These are phyloP conservation scores for Lojkania enalia DNA, from an alignment of 2,329 filamentous ascomycete species.

Conservation along the genomic window DNA sequence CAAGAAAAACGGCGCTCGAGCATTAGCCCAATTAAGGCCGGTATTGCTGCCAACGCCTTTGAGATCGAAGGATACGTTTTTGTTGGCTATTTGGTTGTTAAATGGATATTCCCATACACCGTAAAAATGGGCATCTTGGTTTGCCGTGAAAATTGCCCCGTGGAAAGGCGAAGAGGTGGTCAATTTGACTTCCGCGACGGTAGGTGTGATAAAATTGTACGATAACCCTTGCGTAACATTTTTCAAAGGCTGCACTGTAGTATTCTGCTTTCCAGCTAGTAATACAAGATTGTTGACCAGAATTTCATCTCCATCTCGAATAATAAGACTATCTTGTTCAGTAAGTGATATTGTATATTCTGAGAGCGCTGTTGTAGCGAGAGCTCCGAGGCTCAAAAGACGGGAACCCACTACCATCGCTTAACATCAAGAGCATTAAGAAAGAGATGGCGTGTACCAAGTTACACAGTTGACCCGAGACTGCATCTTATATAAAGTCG, in stretches of 20 bases:
- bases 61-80: constrained; percentile 27
- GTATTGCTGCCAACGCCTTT: constrained; percentile 34
- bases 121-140: constrained; percentile 18
- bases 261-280: constrained; percentile 19
- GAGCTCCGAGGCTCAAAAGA: not conserved
- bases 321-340: constrained; percentile 14
- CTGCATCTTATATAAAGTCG: constrained; percentile 15
- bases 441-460: constrained; percentile 2
- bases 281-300: constrained; percentile 25
- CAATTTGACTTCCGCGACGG: constrained; percentile 26
- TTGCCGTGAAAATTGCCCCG: constrained; percentile 23
- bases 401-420: constrained; percentile 8
- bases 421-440: not conserved
- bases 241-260: constrained; percentile 15
- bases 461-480: constrained; percentile 2
- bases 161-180: constrained; percentile 23
- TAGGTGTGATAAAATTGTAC: constrained; percentile 25
- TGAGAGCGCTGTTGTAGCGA: constrained; percentile 1
- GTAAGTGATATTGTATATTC: constrained; percentile 17
- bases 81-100: constrained; percentile 23
- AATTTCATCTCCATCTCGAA: constrained; percentile 20
- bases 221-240: constrained; percentile 15
- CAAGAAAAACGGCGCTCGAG: constrained; percentile 42
- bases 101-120: constrained; percentile 37
- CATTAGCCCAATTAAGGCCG: constrained; percentile 42